A percentile compares a stretch with the other conserved stretches of the same genome.
phyloP scores from a whole-genome alignment of 1,284 basidiomycete species.

The Sporisorium reilianum region DNA sequence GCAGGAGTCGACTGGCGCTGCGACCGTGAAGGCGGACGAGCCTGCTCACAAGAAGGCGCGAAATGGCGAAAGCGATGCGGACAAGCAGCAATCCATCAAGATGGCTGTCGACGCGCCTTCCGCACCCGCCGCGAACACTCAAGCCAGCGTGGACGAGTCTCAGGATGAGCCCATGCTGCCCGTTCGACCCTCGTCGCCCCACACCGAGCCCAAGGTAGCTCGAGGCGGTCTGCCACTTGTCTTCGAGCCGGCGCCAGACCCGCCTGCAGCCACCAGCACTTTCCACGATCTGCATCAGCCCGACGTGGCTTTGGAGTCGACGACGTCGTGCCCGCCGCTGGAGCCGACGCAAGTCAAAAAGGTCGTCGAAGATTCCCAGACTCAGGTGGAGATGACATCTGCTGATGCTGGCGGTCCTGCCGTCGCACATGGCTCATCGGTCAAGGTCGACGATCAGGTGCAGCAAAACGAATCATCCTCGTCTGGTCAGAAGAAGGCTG shows the following conservation, averaged over 20 bases:
- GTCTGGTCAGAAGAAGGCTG: background rate
- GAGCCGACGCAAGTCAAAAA: background rate
- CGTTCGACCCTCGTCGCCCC: background rate
- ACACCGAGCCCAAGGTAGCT: background rate
- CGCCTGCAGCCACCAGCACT: background rate
- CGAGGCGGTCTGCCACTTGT: background rate
- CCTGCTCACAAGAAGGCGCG: slow-evolving; percentile 23
- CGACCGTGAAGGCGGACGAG: background rate
- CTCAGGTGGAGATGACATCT: slow-evolving; percentile 17
- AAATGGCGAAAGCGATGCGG: background rate
- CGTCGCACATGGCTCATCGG: background rate
- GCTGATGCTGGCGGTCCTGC: background rate
- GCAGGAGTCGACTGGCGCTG: background rate
- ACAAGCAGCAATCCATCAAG: background rate
- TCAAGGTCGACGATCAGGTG: background rate
- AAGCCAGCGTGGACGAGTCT: slow-evolving; percentile 14
- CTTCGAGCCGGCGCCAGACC: background rate
- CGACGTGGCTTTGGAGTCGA: no score
- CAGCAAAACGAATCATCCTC: background rate
- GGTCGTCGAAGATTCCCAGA: slow-evolving; percentile 22
- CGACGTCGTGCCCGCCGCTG: no score
- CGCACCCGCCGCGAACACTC: background rate
- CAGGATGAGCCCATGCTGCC: slow-evolving; percentile 37
- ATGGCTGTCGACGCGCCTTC: background rate
- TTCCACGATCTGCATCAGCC: no score